A percentile compares a stretch with the other conserved stretches of the same genome.
Conservation (phyloP, 805 yeast species). For the Starmerella cellae region DNA sequence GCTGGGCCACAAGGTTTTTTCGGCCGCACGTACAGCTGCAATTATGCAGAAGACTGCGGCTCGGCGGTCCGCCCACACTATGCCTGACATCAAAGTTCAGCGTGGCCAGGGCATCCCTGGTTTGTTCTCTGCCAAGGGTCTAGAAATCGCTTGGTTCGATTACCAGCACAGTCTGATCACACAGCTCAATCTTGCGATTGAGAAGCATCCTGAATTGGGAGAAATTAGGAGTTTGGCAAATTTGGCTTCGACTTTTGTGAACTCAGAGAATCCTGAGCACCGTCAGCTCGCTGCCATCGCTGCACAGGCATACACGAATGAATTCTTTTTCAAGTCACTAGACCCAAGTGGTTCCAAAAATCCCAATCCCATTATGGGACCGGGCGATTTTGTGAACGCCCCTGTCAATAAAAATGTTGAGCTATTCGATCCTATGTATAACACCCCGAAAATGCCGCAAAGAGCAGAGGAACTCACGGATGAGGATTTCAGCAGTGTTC, state of each 20-base stretch:
- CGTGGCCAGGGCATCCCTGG: conserved; percentile 44
- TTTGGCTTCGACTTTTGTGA: conserved; percentile 12
- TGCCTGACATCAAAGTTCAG: conserved; percentile 29
- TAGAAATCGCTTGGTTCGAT: conserved; percentile 64
- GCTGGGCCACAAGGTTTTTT: not conserved
- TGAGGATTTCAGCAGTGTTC: conserved; percentile 3
- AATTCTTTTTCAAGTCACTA: conserved; percentile 44
- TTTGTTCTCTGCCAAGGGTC: conserved; percentile 50
- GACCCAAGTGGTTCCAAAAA: conserved; percentile 16
- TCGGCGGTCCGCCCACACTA: conserved; percentile 11
- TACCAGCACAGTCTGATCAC: conserved; percentile 46
- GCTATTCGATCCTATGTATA: conserved; percentile 16
- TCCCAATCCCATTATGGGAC: conserved; percentile 20
- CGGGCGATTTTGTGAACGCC: conserved; percentile 1
- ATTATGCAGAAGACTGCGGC: not conserved
- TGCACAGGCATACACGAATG: conserved; percentile 77
- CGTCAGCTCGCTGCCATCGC: conserved; percentile 59
- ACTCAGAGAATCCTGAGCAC: conserved; percentile 12
- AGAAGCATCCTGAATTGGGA: conserved; percentile 10
- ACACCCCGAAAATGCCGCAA: conserved; percentile 18
- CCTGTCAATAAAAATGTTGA: conserved; percentile 13
- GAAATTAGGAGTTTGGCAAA: conserved; percentile 6
- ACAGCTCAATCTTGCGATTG: conserved; percentile 22
- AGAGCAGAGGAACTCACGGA: not conserved
- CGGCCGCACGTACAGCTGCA: not conserved